Evolutionary conservation across 106 monocot species (phyloP).

Genomic region (Vanilla planifolia): DNA sequence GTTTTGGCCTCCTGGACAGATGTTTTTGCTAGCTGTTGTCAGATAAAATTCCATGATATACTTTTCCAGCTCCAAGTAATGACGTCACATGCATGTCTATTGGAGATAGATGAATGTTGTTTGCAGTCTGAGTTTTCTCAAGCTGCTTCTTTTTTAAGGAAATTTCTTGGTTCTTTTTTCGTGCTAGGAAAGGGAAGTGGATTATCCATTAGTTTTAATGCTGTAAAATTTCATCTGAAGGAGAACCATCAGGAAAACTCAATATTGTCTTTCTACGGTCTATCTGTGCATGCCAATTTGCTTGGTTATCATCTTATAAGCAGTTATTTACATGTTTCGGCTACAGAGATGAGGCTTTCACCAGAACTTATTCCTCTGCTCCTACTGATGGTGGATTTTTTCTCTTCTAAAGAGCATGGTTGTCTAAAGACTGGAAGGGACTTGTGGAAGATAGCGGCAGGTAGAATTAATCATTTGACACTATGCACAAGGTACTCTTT

Average conservation of each 20-base stretch:
- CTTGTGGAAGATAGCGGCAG: slow-evolving; percentile 57
- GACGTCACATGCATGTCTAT: slow-evolving; percentile 22
- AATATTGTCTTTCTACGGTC: slow-evolving; percentile 29
- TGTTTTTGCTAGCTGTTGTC: slow-evolving; percentile 28
- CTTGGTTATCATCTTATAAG: slow-evolving; percentile 19
- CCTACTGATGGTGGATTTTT: slow-evolving; percentile 27
- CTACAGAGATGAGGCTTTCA: slow-evolving; percentile 25
- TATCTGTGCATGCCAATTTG: slow-evolving; percentile 25
- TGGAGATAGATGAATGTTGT: slow-evolving; percentile 33
- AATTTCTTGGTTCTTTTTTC: slow-evolving; percentile 24
- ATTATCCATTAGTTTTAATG: slow-evolving; percentile 23
- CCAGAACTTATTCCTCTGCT: slow-evolving; percentile 33
- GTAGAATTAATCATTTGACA: slow-evolving; percentile 9
- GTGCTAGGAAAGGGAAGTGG: slow-evolving; percentile 17
- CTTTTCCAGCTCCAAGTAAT: slow-evolving; percentile 35
- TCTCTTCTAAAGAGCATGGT: slow-evolving; percentile 13
- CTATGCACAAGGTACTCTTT: slow-evolving; percentile 17
- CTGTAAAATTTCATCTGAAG: slow-evolving; percentile 36
- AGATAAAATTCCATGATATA: slow-evolving; percentile 33
- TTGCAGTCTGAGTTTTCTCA: slow-evolving; percentile 28
- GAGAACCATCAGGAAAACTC: slow-evolving; percentile 21
- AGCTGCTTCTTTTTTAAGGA: slow-evolving; percentile 25
- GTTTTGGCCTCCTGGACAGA: slow-evolving; percentile 20
- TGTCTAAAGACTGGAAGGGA: slow-evolving; percentile 34
- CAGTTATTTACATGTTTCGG: slow-evolving; percentile 28